Base-by-base conservation (phyloP, 768 basidiomycete genomes). In the Hydnum rufescens region DNA sequence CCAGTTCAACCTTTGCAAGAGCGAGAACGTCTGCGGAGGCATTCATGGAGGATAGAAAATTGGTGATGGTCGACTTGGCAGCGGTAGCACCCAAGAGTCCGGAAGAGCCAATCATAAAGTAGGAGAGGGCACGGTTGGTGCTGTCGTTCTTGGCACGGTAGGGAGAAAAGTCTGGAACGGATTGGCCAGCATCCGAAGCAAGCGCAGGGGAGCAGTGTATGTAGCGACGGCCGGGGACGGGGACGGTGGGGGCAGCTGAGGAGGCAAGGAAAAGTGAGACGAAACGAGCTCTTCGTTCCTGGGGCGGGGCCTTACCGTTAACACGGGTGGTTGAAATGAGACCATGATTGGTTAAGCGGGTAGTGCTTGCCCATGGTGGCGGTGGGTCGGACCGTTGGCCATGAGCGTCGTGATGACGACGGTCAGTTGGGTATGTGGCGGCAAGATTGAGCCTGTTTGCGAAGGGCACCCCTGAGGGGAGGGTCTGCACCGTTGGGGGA, bases 11-110 rank as follows among this genome's bases (percentile, higher is more conserved):
- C 71, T 96, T 97, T 56, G 95, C 95, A 58, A 97, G 74, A 49
- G 95, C 95, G 60, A 97, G 79, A 51, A 99, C 93, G 64, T 99
- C 95, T 32, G 93, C 90, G 34, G 90, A 93, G 23, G 95, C 95
- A 51, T 87, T 75, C 89, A 99, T 93, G 57, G 88, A 90, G 62
- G 82, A 77, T 55, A 99, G 72, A 70, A 97, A 92, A 66, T 93
- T 92, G 56, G 86, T 77, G 58, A 97, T 80, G 59, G 81, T 78
- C 30, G 88, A 87, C 70, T 97, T 93, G 60, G 92, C 92, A 54
- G 78, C 87, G 19, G 88, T 88, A 52, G 93, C 95, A 57, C 87
- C 80, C 66, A 99, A 76, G 61, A 95, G 75, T 62, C 95, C 95
- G 61, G 96, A 74, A 39, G 88, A 74, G 60, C 88, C 85, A 57